Evolutionary conservation across 2,329 filamentous ascomycete species (phyloP), one percentile per base, ranked within the genome.

Genomic region (Phoma sp.): DNA sequence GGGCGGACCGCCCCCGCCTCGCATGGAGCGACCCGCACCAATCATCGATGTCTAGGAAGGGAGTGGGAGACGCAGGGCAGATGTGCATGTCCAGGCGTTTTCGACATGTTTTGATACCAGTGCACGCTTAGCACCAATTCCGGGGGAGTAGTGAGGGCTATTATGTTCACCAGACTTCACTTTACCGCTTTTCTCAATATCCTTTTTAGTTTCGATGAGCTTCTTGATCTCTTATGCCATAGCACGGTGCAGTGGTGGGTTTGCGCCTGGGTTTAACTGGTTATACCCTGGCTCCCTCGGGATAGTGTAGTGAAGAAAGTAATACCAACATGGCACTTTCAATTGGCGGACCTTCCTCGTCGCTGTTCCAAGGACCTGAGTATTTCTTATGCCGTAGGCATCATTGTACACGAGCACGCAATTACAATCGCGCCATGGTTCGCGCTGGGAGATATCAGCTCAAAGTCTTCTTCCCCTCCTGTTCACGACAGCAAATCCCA

Each of bases 91-190:
- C 41, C 22, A 49, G 49, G 38, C 55, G 55, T 55, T 66, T 62
- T 63, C 57, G 56, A 64, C 53, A 57, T 60, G 55, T 56, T 68
- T 70, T 73, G 71, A 74, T 74, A 74, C 71, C 71, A 73, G 69
- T 73, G 71, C 70, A 73, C 66, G 61, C 58, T 65, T 65, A 66
- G 65, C 68, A 68, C 66, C 58, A 62, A 62, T 60, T 48, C 52
- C 52, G 53, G 57, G 43, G 58, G 57, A 46, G 55, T 41, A 50
- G 47, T 35, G 53, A 52, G 56, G 56, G 51, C 59, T 59, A 52
- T 40, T 60, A 64, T 59, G 61, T 68, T 70, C 66, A 67, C 57
- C 59, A 64, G 52, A 62, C 55, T 61, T 65, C 57, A 63, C 61
- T 58, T 55, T 59, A 56, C 32, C 52, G 47, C 39, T 61, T 70